Evolutionary conservation across 768 basidiomycete genomes (phyloP).

Genomic region (Artomyces pyxidatus): DNA sequence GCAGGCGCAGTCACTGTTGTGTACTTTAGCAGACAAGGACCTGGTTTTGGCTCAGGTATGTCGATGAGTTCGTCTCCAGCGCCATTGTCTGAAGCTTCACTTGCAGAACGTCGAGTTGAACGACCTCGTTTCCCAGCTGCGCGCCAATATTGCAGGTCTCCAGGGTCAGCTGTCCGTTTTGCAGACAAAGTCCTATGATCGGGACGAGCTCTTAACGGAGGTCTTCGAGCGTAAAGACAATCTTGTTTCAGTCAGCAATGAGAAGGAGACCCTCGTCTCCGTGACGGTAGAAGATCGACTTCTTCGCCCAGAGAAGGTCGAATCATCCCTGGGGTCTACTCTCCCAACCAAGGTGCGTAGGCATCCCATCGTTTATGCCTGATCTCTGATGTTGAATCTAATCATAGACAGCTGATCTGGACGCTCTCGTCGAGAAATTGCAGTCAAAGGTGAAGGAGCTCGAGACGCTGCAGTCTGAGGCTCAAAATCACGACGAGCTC

Average conservation of each 20-base stretch:
- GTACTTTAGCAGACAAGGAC: background rate
- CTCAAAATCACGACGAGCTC: background rate
- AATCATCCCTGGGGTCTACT: too few species aligned
- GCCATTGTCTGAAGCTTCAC: background rate
- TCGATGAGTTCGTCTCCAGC: background rate
- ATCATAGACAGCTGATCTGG: too few species aligned
- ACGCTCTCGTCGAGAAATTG: too few species aligned
- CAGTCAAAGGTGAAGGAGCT: too few species aligned
- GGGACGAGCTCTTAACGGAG: background rate
- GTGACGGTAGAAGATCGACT: too few species aligned
- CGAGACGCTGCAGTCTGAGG: background rate
- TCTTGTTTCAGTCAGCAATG: too few species aligned
- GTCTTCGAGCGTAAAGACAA: too few species aligned
- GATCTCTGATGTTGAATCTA: too few species aligned
- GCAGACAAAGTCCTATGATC: background rate
- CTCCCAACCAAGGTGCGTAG: too few species aligned
- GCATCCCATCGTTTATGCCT: too few species aligned
- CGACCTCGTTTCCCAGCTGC: background rate
- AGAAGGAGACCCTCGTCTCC: too few species aligned
- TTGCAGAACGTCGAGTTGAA: background rate
- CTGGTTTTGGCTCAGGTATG: background rate
- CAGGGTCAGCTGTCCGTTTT: background rate
- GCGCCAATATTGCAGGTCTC: background rate
- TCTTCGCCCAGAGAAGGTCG: too few species aligned
- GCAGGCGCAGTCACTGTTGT: background rate